These are phyloP conservation scores for Vanrija humicola DNA, from an alignment of 1,284 basidiomycete genomes.

Conservation along the genomic window DNA sequence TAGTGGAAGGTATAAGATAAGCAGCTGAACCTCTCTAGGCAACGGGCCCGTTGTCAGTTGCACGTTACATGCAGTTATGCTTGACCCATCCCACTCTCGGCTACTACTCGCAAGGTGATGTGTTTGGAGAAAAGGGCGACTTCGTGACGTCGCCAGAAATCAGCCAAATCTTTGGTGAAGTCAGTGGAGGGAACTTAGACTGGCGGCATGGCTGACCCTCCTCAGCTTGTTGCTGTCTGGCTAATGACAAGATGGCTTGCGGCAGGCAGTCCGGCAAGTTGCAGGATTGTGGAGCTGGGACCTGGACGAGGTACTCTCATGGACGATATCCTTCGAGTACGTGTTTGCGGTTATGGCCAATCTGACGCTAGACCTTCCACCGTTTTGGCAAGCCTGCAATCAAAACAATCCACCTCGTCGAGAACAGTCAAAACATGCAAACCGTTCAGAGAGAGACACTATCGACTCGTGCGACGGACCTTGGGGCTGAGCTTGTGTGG, in stretches of 20 bases:
- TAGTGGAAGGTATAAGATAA: background rate
- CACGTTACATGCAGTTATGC: conserved; percentile 84
- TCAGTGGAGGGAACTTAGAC: conserved; percentile 44
- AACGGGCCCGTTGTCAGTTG: conserved; percentile 78
- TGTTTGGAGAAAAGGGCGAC: conserved; percentile 85
- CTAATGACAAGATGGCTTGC: conserved; percentile 72
- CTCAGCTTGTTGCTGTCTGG: conserved; percentile 80
- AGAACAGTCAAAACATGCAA: conserved; percentile 69
- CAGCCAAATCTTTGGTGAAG: conserved; percentile 94
- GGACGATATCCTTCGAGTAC: conserved; percentile 80
- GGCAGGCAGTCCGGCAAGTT: conserved; percentile 54
- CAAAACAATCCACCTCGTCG: conserved; percentile 68
- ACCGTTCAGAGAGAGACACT: conserved; percentile 63
- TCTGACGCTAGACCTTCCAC: conserved; percentile 33
- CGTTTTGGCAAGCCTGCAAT: conserved; percentile 42
- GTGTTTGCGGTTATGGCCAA: conserved; percentile 20
- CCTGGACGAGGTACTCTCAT: conserved; percentile 92
- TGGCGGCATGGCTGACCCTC: background rate
- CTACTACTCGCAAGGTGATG: conserved; percentile 75
- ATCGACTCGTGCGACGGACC: conserved; percentile 17
- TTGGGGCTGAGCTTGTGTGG: conserved; percentile 60
- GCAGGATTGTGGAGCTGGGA: conserved; percentile 85
- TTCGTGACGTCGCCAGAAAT: conserved; percentile 98
- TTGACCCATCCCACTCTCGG: conserved; percentile 80
- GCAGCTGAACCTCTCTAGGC: conserved; percentile 53